A percentile compares a stretch with the other conserved stretches of the same genome.
Conservation (phyloP, 495 filamentous ascomycete species). For the Bryoglossum gracile region DNA sequence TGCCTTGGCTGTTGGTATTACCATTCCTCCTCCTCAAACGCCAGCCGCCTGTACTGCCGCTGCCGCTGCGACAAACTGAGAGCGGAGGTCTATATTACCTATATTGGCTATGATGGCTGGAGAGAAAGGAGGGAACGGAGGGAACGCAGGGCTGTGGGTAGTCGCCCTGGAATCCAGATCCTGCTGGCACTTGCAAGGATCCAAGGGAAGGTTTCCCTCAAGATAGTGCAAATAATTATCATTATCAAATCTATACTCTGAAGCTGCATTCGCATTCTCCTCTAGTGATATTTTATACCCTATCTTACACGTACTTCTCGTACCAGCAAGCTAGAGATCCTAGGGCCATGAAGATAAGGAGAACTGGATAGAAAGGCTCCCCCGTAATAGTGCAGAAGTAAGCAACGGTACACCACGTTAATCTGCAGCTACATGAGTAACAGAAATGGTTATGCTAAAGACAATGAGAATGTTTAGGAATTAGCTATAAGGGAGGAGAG, state of each 20-base stretch:
- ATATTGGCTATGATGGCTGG: slow-evolving; percentile 2
- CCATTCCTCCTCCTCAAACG: slow-evolving; percentile 6
- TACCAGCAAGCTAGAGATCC: not conserved
- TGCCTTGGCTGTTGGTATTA: slow-evolving; percentile 10
- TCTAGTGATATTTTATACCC: not conserved
- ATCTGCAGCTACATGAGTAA: not conserved
- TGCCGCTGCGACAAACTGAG: slow-evolving; percentile 3
- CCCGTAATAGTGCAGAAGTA: not conserved
- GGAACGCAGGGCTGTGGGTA: slow-evolving; percentile 1
- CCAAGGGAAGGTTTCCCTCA: not conserved
- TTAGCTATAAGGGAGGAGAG: slow-evolving; percentile 4
- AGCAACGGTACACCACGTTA: not conserved
- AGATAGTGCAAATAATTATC: not conserved
- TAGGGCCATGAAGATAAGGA: not conserved
- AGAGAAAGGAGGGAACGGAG: slow-evolving; percentile 6
- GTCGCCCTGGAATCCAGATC: not conserved
- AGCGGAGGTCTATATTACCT: not conserved
- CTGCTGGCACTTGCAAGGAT: not conserved
- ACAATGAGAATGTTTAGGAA: not conserved
- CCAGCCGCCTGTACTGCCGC: slow-evolving; percentile 7
- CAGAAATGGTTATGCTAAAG: not conserved
- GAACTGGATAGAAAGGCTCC: not conserved
- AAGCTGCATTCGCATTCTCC: not conserved
- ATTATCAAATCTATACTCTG: not conserved
- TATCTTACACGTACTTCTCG: not conserved